Conservation (phyloP, 768 basidiomycete genomes). For the Bullera alba region DNA sequence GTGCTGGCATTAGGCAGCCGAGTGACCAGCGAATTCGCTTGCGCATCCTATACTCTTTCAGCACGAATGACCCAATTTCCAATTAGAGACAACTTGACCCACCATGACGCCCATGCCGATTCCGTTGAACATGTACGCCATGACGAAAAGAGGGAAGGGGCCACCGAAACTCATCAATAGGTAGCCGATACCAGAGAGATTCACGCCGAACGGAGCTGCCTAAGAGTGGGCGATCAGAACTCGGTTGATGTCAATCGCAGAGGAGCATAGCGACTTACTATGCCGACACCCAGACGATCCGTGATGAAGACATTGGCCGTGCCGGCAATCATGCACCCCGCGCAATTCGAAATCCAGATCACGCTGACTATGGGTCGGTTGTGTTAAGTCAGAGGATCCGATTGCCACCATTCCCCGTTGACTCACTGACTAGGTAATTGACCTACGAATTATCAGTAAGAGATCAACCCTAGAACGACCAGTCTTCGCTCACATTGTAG, state of each 20-base stretch:
- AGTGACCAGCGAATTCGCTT: slow-evolving; percentile 52
- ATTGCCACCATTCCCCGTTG: too few species aligned
- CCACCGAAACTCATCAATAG: slow-evolving; percentile 48
- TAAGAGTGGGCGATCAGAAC: background rate
- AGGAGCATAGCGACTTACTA: too few species aligned
- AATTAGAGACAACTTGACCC: too few species aligned
- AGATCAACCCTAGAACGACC: background rate
- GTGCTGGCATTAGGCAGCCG: slow-evolving; percentile 47
- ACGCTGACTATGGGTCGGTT: slow-evolving; percentile 56
- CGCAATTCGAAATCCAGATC: slow-evolving; percentile 54
- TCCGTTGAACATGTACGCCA: slow-evolving; percentile 51
- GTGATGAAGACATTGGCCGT: slow-evolving; percentile 52
- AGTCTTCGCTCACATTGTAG: slow-evolving; percentile 48
- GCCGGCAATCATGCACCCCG: slow-evolving; percentile 52
- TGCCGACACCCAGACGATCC: slow-evolving; percentile 42
- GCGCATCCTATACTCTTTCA: slow-evolving; percentile 51
- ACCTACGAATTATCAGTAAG: slow-evolving; percentile 8
- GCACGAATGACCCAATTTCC: too few species aligned
- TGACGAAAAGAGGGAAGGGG: slow-evolving; percentile 51
- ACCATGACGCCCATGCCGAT: slow-evolving; percentile 51
- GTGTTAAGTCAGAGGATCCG: too few species aligned
- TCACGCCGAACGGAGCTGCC: slow-evolving; percentile 20
- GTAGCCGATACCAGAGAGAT: slow-evolving; percentile 30
- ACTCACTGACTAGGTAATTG: slow-evolving; percentile 32
- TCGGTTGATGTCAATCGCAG: too few species aligned